Percentiles rank a stretch among this genome's conserved stretches.
phyloP scores from a whole-genome alignment of 1,284 basidiomycete species.

The Puccinia novopanici region DNA sequence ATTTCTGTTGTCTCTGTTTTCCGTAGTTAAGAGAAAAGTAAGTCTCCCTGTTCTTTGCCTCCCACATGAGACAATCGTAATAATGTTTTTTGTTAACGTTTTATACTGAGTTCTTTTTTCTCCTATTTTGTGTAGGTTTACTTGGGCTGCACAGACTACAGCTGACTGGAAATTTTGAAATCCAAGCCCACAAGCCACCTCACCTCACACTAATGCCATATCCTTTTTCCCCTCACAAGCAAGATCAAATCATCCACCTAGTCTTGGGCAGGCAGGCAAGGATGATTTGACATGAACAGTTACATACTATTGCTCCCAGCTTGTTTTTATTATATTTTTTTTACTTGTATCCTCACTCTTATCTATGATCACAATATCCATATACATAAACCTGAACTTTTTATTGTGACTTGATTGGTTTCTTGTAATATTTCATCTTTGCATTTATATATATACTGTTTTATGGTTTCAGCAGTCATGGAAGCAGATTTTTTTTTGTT shows the following conservation, averaged over 20 bases:
- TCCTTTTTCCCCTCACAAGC: neutral
- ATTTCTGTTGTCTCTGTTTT: neutral
- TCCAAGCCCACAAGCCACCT: neutral
- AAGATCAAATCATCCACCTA: neutral
- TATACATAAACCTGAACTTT: no score
- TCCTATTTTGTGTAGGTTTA: slow-evolving; percentile 26
- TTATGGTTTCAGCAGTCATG: no score
- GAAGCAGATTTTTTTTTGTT: no score
- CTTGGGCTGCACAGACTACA: slow-evolving; percentile 39
- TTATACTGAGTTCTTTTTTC: neutral
- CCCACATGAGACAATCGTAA: neutral
- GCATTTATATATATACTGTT: no score
- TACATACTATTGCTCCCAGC: neutral
- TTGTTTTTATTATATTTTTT: neutral
- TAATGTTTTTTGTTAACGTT: neutral
- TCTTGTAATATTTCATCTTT: no score
- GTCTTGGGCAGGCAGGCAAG: neutral
- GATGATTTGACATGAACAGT: neutral
- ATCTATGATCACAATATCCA: no score
- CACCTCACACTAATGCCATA: neutral
- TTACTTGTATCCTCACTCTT: neutral
- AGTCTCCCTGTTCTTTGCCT: slow-evolving; percentile 1
- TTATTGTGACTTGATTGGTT: no score
- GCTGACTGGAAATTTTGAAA: slow-evolving; percentile 44
- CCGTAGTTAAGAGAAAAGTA: slow-evolving; percentile 34